These are phyloP conservation scores for Cordyceps pruinosa DNA, from an alignment of 2,329 filamentous ascomycete genomes.

Conservation along the genomic window DNA sequence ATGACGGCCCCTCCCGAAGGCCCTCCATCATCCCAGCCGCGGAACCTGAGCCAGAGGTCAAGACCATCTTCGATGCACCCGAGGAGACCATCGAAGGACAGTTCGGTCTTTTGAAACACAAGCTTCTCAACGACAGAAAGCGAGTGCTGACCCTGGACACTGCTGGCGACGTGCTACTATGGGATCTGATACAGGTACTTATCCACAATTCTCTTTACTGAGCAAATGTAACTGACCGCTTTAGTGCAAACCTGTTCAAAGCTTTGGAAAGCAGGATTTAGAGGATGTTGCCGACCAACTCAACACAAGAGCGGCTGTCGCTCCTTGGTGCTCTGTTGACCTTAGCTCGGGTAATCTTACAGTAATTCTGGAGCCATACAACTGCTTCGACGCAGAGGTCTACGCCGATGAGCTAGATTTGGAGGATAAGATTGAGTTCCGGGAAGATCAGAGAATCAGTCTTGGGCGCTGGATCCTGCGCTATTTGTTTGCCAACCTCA, in stretches of 20 bases:
- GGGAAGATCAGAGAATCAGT: slow-evolving; percentile 93
- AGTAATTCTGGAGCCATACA: slow-evolving; percentile 86
- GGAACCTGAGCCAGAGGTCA: slow-evolving; percentile 27
- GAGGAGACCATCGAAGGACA: slow-evolving; percentile 88
- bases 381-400: slow-evolving; percentile 95
- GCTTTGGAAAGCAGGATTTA: slow-evolving; percentile 89
- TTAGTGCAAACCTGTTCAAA: slow-evolving; percentile 77
- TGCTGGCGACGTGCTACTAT: slow-evolving; percentile 86
- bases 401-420: slow-evolving; percentile 85
- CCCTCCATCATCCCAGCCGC: slow-evolving; percentile 26
- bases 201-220: slow-evolving; percentile 12
- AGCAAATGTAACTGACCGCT: neutral
- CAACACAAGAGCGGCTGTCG: slow-evolving; percentile 81
- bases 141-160: slow-evolving; percentile 89
- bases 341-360: slow-evolving; percentile 87
- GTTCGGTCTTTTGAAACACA: slow-evolving; percentile 89
- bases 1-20: slow-evolving; percentile 38
- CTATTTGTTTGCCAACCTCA: slow-evolving; percentile 81
- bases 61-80: slow-evolving; percentile 62
- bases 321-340: slow-evolving; percentile 94
- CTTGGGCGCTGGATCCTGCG: slow-evolving; percentile 93
- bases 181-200: slow-evolving; percentile 79
- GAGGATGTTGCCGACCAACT: slow-evolving; percentile 85
- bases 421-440: slow-evolving; percentile 69
- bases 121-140: slow-evolving; percentile 82